Evolutionary conservation across 2,329 filamentous ascomycete species (phyloP).

Genomic region (Colletotrichum magnum): DNA sequence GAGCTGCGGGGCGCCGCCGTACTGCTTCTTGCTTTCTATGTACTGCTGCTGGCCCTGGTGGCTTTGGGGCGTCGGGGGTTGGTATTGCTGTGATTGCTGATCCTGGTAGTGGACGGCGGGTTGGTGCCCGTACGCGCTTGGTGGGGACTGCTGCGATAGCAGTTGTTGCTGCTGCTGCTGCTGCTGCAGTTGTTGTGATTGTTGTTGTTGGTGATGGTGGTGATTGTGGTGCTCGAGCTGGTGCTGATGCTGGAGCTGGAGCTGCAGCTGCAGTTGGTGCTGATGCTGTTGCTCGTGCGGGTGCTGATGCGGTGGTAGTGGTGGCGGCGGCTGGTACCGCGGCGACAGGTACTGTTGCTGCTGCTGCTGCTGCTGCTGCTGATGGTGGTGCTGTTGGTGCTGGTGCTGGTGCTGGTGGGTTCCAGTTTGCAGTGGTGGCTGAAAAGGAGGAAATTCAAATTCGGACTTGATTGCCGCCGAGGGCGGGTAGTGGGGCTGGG

Average conservation of each 20-base stretch:
- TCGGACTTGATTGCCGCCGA: constrained; percentile 41
- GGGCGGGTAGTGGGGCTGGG: constrained; percentile 40
- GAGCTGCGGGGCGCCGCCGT: constrained; percentile 22
- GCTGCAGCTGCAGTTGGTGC: constrained; percentile 35
- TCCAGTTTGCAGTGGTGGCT: constrained; percentile 39
- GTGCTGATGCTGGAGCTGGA: constrained; percentile 41
- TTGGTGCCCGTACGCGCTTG: constrained; percentile 35
- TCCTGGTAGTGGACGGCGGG: constrained; percentile 28
- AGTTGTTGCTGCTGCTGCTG: constrained; percentile 42
- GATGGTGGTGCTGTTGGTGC: constrained; percentile 36
- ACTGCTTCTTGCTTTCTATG: constrained; percentile 27
- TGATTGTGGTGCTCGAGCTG: constrained; percentile 26
- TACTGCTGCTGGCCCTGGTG: constrained; percentile 12
- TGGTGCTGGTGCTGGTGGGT: constrained; percentile 51
- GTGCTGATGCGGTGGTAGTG: constrained; percentile 41
- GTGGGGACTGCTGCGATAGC: constrained; percentile 39
- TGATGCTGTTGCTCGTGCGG: constrained; percentile 43
- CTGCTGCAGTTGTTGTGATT: constrained; percentile 44
- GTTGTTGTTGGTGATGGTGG: constrained; percentile 37
- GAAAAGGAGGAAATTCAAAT: constrained; percentile 36
- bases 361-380: constrained; percentile 37
- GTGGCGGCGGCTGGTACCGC: constrained; percentile 42
- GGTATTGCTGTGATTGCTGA: constrained; percentile 33
- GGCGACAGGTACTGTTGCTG: constrained; percentile 42
- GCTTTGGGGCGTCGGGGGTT: constrained; percentile 31